These are phyloP conservation scores for Stromatinia cepivora DNA, from an alignment of 2,329 filamentous ascomycete genomes.

Conservation along the genomic window DNA sequence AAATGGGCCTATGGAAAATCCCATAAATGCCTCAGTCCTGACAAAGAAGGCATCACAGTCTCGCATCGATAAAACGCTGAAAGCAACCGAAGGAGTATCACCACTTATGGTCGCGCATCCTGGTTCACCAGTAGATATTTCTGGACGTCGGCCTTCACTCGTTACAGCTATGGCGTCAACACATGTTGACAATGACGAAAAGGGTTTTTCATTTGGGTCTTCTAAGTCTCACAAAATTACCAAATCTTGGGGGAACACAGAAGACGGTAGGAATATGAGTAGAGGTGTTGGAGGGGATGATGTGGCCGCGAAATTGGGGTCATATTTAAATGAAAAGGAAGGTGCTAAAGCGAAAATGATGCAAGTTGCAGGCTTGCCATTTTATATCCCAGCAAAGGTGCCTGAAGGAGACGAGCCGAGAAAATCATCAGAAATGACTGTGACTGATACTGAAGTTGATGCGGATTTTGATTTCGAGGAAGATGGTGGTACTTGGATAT, in stretches of 20 bases:
- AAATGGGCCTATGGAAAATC: slow-evolving; percentile 36
- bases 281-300: slow-evolving; percentile 36
- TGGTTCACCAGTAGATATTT: slow-evolving; percentile 40
- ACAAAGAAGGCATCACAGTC: slow-evolving; percentile 26
- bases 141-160: slow-evolving; percentile 34
- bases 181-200: slow-evolving; percentile 34
- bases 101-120: slow-evolving; percentile 40
- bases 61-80: slow-evolving; percentile 37
- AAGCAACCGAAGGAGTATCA: slow-evolving; percentile 37
- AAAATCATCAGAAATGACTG: slow-evolving; percentile 22
- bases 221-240: slow-evolving; percentile 27
- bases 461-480: slow-evolving; percentile 38
- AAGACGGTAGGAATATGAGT: slow-evolving; percentile 23
- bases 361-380: slow-evolving; percentile 32
- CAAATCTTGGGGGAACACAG: slow-evolving; percentile 9
- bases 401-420: slow-evolving; percentile 35
- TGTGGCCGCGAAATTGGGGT: slow-evolving; percentile 39
- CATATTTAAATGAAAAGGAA: slow-evolving; percentile 25
- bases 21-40: slow-evolving; percentile 28
- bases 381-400: slow-evolving; percentile 39
- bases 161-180: slow-evolving; percentile 32
- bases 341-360: slow-evolving; percentile 27
- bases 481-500: slow-evolving; percentile 37
- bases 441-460: slow-evolving; percentile 29
- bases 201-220: slow-evolving; percentile 31